Conservation (phyloP, 2,329 filamentous ascomycete genomes). For the Scedosporium aurantiacum region DNA sequence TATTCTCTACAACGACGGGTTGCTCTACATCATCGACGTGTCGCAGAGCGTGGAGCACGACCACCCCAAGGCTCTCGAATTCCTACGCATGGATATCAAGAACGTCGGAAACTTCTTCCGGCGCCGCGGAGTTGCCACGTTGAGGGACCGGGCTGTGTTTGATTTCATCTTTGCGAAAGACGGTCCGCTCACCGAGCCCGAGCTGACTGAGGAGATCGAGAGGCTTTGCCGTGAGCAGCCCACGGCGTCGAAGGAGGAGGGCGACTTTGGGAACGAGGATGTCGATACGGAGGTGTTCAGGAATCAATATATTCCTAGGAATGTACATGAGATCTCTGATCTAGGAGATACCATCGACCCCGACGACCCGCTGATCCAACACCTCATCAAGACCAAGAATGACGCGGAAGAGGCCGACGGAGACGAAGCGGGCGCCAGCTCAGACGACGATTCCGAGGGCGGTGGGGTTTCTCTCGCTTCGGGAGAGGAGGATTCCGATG, state of each 20-base stretch:
- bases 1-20: slow-evolving; percentile 72
- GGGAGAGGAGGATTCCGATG: slow-evolving; percentile 39
- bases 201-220: slow-evolving; percentile 51
- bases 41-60: slow-evolving; percentile 96
- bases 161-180: slow-evolving; percentile 62
- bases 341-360: slow-evolving; percentile 53
- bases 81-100: slow-evolving; percentile 96
- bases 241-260: slow-evolving; percentile 37
- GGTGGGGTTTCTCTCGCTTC: slow-evolving; percentile 25
- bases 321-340: slow-evolving; percentile 90
- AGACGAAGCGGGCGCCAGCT: slow-evolving; percentile 24
- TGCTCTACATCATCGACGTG: slow-evolving; percentile 91
- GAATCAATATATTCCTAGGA: slow-evolving; percentile 94
- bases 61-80: slow-evolving; percentile 84
- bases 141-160: slow-evolving; percentile 72
- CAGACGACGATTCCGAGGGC: slow-evolving; percentile 29
- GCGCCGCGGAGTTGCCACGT: slow-evolving; percentile 68
- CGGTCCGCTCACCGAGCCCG: slow-evolving; percentile 49
- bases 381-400: slow-evolving; percentile 60
- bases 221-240: slow-evolving; percentile 51
- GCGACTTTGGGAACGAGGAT: slow-evolving; percentile 47
- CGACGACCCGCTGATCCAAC: slow-evolving; percentile 41
- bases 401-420: slow-evolving; percentile 50
- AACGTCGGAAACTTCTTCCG: slow-evolving; percentile 91
- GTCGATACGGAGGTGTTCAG: slow-evolving; percentile 88